Conservation (phyloP, 441 rosid species). For the Isatis lusitanica region DNA sequence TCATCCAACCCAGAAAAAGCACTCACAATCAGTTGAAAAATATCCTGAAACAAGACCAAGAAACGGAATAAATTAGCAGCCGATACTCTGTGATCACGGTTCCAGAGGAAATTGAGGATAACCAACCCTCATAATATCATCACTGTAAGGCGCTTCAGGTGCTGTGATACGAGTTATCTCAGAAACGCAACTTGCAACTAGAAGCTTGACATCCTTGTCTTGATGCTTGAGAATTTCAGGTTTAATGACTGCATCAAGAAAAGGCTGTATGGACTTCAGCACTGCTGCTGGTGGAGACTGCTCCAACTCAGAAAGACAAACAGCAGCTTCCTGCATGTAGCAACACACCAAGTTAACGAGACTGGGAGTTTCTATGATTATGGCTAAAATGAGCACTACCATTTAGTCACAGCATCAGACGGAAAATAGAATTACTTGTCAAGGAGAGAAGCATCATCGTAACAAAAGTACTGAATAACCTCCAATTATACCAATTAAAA, state of each 20-base stretch:
- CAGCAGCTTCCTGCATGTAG: conserved; percentile 82
- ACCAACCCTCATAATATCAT: conserved; percentile 82
- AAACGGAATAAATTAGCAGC: conserved; percentile 29
- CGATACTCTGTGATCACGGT: background rate
- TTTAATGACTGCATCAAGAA: conserved; percentile 79
- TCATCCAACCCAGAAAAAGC: conserved; percentile 68
- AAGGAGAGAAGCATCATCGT: conserved; percentile 10
- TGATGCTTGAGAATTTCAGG: conserved; percentile 90
- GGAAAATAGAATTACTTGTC: background rate
- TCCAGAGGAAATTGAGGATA: conserved; percentile 21
- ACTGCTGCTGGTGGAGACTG: conserved; percentile 76
- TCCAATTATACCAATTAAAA: conserved; percentile 12
- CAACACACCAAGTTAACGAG: conserved; percentile 21
- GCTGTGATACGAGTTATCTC: conserved; percentile 98
- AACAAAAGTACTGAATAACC: background rate
- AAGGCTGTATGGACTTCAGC: conserved; percentile 82
- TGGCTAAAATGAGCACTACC: conserved; percentile 2
- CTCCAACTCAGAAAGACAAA: conserved; percentile 84
- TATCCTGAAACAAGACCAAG: conserved; percentile 53
- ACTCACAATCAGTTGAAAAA: conserved; percentile 68
- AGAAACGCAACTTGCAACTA: conserved; percentile 94
- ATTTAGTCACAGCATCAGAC: background rate
- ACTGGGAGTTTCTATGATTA: background rate
- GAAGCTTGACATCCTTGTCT: conserved; percentile 95
- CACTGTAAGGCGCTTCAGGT: conserved; percentile 98